These are phyloP conservation scores for Barnettozyma pratensis DNA, from an alignment of 805 yeast species.

Conservation along the genomic window DNA sequence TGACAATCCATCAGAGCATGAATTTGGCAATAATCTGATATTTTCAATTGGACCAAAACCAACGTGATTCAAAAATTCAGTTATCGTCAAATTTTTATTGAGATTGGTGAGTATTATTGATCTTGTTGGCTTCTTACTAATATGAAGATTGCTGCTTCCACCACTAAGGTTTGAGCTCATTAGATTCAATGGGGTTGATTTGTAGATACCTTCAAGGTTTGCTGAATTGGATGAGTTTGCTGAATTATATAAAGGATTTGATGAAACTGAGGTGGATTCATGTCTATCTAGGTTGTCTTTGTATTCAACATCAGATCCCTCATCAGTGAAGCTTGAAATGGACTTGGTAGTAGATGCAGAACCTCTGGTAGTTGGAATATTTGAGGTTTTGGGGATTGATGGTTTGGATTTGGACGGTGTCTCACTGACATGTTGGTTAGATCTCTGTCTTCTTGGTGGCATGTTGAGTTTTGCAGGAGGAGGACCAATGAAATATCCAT, in stretches of 20 bases:
- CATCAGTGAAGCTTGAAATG: constrained; percentile 9
- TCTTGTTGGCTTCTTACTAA: constrained; percentile 20
- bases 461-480: constrained; percentile 19
- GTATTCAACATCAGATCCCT: constrained; percentile 1
- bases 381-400: neutral
- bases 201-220: constrained; percentile 1
- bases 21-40: constrained; percentile 35
- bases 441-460: constrained; percentile 17
- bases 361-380: constrained; percentile 9
- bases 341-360: constrained; percentile 5
- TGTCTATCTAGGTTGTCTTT: neutral
- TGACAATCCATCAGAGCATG: constrained; percentile 21
- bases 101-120: constrained; percentile 22
- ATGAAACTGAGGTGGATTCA: constrained; percentile 5
- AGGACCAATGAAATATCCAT: constrained; percentile 12
- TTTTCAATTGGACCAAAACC: constrained; percentile 62
- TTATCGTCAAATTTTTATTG: constrained; percentile 14
- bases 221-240: constrained; percentile 9
- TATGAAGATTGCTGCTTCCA: constrained; percentile 6
- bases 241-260: constrained; percentile 3
- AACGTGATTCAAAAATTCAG: constrained; percentile 38
- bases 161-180: constrained; percentile 3
- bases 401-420: constrained; percentile 6
- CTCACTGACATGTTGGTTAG: neutral
- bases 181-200: neutral